Conservation (phyloP, 78 protist genomes). For the Cavenderia fasciculata region DNA sequence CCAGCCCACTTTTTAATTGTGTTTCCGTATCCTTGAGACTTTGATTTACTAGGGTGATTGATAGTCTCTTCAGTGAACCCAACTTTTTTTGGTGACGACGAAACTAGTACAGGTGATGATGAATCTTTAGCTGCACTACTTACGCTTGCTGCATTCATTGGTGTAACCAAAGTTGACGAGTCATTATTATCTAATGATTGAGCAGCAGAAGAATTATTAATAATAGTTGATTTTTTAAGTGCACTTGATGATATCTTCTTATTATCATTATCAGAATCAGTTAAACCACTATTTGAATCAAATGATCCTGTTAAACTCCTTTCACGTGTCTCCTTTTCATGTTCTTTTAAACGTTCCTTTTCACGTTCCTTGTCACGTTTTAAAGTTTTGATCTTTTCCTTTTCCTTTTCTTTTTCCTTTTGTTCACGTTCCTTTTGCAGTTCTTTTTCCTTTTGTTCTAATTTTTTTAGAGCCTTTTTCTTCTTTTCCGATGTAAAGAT, state of each 20-base stretch:
- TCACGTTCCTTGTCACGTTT: conserved; percentile 15
- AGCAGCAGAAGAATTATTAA: neutral
- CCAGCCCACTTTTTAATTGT: conserved; percentile 36
- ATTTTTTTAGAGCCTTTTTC: conserved; percentile 44
- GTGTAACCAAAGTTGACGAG: neutral
- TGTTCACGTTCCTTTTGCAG: conserved; percentile 25
- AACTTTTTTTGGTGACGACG: neutral
- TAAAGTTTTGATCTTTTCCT: no score
- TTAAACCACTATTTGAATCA: neutral
- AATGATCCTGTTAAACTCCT: neutral
- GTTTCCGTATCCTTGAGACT: neutral
- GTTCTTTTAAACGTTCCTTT: conserved; percentile 29
- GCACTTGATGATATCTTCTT: neutral
- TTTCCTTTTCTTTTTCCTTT: neutral
- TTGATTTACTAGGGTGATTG: neutral
- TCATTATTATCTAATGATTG: neutral
- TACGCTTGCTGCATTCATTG: neutral
- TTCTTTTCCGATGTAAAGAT: conserved; percentile 8
- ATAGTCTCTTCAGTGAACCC: neutral
- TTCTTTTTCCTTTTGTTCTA: conserved; percentile 54
- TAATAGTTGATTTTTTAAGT: neutral
- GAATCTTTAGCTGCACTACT: no score
- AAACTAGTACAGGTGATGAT: no score
- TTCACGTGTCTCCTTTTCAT: conserved; percentile 18
- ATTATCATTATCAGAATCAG: neutral